Evolutionary conservation across 805 yeast genomes (phyloP).

Genomic region (Candida tammaniensis): DNA sequence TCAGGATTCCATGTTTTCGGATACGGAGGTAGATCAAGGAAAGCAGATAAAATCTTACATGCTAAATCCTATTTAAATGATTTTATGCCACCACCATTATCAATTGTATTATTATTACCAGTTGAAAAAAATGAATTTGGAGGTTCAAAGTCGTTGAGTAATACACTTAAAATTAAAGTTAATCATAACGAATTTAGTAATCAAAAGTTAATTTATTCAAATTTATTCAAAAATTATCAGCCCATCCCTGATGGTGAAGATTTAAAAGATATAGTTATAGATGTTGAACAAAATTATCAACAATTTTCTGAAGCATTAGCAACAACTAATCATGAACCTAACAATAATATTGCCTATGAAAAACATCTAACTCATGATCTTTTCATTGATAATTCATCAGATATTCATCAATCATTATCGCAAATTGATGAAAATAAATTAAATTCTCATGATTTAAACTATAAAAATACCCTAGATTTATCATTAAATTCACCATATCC

Average conservation of each 20-base stretch:
- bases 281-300: conserved; percentile 15
- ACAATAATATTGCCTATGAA: conserved; percentile 8
- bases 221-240: conserved; percentile 3
- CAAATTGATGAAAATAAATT: neutral
- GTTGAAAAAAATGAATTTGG: conserved; percentile 9
- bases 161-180: conserved; percentile 15
- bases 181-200: conserved; percentile 13
- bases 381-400: conserved; percentile 23
- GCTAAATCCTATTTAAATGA: conserved; percentile 39
- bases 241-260: conserved; percentile 1
- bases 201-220: conserved; percentile 5
- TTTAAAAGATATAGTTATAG: conserved; percentile 8
- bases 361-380: conserved; percentile 18
- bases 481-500: conserved; percentile 18
- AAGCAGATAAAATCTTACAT: conserved; percentile 26
- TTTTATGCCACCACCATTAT: conserved; percentile 38
- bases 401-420: conserved; percentile 11
- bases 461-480: conserved; percentile 16
- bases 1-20: conserved; percentile 39
- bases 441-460: conserved; percentile 13
- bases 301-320: conserved; percentile 8
- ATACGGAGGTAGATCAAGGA: conserved; percentile 31
- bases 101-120: conserved; percentile 30
- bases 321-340: conserved; percentile 2
- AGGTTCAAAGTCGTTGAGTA: conserved; percentile 8